phyloP scores from a whole-genome alignment of 106 monocot species.

The Phalaenopsis aphrodite region DNA sequence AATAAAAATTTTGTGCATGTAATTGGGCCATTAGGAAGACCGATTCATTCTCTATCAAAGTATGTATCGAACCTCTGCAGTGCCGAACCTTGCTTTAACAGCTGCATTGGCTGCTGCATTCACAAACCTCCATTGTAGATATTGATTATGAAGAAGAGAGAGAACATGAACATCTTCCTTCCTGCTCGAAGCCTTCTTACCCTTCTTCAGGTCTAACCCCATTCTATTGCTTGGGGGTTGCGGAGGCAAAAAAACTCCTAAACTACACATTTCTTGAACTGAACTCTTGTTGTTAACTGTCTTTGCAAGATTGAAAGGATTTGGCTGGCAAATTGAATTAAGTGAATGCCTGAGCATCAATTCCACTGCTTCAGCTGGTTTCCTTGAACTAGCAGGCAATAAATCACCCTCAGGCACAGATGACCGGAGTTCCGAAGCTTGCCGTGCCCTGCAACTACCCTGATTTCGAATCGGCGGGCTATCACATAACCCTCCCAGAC shows the following conservation, averaged over 20 bases:
- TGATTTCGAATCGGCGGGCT: constrained; percentile 46
- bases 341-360: constrained; percentile 49
- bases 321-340: constrained; percentile 41
- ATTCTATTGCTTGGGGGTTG: constrained; percentile 10
- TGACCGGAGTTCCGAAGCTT: constrained; percentile 34
- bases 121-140: constrained; percentile 70
- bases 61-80: constrained; percentile 46
- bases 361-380: constrained; percentile 9
- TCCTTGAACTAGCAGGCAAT: constrained; percentile 28
- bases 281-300: not conserved
- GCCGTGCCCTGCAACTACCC: constrained; percentile 9
- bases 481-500: constrained; percentile 39
- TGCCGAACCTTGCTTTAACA: constrained; percentile 10
- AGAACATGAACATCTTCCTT: constrained; percentile 62
- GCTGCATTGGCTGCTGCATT: constrained; percentile 50
- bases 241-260: constrained; percentile 20
- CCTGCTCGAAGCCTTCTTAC: constrained; percentile 27
- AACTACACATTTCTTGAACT: not conserved
- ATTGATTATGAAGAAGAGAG: constrained; percentile 38
- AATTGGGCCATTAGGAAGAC: too few relatives aligned
- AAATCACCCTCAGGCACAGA: constrained; percentile 55
- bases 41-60: not conserved
- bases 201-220: constrained; percentile 34
- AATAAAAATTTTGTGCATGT: too few relatives aligned
- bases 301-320: constrained; percentile 1